phyloP scores from a whole-genome alignment of 2,329 filamentous ascomycete species.

The Chaetomiaceae sp. region DNA sequence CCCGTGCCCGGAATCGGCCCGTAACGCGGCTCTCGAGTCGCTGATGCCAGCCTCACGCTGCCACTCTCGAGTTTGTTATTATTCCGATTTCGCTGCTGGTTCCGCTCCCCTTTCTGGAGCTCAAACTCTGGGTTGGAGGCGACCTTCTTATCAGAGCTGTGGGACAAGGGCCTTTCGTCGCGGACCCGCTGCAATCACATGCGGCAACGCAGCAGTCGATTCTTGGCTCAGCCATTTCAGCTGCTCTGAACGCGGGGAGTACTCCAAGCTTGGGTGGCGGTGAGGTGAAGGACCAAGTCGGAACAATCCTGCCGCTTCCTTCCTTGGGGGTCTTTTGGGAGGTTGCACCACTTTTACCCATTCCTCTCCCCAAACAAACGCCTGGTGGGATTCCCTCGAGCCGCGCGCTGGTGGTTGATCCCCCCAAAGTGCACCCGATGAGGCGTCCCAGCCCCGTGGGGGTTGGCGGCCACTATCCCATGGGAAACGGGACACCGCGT shows the following conservation, averaged over 20 bases:
- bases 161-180: too few relatives aligned
- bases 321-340: too few relatives aligned
- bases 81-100: conserved; percentile 16
- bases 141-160: neutral
- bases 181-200: neutral
- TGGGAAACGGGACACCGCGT: conserved; percentile 4
- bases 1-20: conserved; percentile 17
- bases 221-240: neutral
- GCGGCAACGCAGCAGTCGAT: neutral
- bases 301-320: too few relatives aligned
- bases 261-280: too few relatives aligned
- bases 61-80: neutral
- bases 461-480: conserved; percentile 7
- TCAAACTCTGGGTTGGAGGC: neutral
- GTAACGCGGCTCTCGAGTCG: neutral
- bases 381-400: neutral
- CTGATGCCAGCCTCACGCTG: neutral
- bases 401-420: neutral
- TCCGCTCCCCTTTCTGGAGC: neutral
- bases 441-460: conserved; percentile 11
- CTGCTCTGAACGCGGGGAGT: too few relatives aligned
- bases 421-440: conserved; percentile 6
- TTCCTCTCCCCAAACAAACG: too few relatives aligned
- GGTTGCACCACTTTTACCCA: too few relatives aligned
- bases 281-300: too few relatives aligned